Base-by-base conservation (phyloP, 495 filamentous ascomycete species). In the Penicillium waksmanii region DNA sequence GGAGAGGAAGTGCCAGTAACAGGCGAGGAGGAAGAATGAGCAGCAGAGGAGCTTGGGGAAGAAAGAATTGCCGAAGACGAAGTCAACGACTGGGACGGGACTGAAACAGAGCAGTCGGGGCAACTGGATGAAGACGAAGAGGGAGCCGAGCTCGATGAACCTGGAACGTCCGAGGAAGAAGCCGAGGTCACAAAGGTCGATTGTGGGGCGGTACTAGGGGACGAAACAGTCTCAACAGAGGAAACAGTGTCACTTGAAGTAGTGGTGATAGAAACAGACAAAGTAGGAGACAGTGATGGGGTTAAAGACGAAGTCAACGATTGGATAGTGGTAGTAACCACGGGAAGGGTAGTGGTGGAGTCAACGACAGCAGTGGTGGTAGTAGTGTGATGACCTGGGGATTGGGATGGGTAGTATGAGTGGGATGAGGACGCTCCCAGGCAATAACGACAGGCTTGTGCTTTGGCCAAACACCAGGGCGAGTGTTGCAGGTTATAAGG, bases 401-500 rank as follows among this genome's bases (percentile, higher is more conserved):
- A 42, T 36, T 46, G 15, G 65, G 34, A 48, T 38, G 34, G 8
- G 65, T 38, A n/a, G 57, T 61, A 18, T 61, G 53, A 47, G 67
- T 52, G n/a, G 50, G 63, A 33, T 58, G 53, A 23, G 68, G 64
- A 63, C 61, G 64, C 40, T 63, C 56, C 53, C 60, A 63, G 21
- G 60, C 51, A 23, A 72, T 63, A 46, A 73, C 67, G 46, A 63
- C 66, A 33, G 73, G 71, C 2, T 25, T 58, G 18, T 46, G 33
- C 17, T 66, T 34, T 51, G 68, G 66, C 67, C 66, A 77, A 57
- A 66, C 69, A 50, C 72, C 74, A 10, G 70, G 72, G 66, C 63
- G 65, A 51, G 74, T 71, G 58, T 67, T 62, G 70, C 74, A 77
- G 42, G 70, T 75, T 73, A 77, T 71, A 72, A 77, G 59, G 34